phyloP scores from a whole-genome alignment of 768 basidiomycete genomes.

The Hypholoma fasciculare region DNA sequence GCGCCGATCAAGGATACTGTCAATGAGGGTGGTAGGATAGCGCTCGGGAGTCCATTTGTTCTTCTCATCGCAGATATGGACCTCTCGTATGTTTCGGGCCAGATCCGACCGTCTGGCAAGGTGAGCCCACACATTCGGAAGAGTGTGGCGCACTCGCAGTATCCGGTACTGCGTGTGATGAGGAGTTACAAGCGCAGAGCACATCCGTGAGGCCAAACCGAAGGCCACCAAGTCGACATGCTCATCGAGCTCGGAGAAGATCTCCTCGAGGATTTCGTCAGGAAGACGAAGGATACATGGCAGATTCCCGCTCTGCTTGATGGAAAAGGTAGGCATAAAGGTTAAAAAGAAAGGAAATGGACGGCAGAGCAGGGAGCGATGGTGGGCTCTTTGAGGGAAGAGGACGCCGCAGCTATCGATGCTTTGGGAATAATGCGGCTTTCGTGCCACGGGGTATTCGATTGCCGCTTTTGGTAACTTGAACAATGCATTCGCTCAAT shows the following conservation, averaged over 20 bases:
- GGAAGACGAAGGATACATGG: constrained; percentile 38
- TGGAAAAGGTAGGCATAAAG: constrained; percentile 19
- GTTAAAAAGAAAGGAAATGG: constrained; percentile 15
- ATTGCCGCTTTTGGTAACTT: constrained; percentile 15
- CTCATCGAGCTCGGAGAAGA: constrained; percentile 42
- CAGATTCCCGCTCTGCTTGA: constrained; percentile 17
- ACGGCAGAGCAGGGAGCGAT: constrained; percentile 6
- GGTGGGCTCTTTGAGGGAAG: constrained; percentile 16
- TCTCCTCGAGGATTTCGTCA: constrained; percentile 47
- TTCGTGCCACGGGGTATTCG: constrained; percentile 1
- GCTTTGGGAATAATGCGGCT: constrained; percentile 17
- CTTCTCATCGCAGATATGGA: constrained; percentile 41
- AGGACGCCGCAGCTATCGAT: constrained; percentile 10
- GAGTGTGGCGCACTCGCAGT: constrained; percentile 40
- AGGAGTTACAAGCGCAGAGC: constrained; percentile 40
- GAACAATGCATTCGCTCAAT: constrained; percentile 15
- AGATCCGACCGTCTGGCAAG: constrained; percentile 51
- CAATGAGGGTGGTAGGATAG: constrained; percentile 40
- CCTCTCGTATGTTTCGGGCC: constrained; percentile 44
- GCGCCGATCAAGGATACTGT: constrained; percentile 21
- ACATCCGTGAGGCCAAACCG: constrained; percentile 40
- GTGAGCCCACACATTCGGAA: constrained; percentile 47
- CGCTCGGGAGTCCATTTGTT: constrained; percentile 40
- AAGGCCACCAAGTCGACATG: constrained; percentile 44
- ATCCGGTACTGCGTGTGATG: constrained; percentile 52